Evolutionary conservation across 1,284 basidiomycete genomes (phyloP).

Genomic region (Puccinia triticina): DNA sequence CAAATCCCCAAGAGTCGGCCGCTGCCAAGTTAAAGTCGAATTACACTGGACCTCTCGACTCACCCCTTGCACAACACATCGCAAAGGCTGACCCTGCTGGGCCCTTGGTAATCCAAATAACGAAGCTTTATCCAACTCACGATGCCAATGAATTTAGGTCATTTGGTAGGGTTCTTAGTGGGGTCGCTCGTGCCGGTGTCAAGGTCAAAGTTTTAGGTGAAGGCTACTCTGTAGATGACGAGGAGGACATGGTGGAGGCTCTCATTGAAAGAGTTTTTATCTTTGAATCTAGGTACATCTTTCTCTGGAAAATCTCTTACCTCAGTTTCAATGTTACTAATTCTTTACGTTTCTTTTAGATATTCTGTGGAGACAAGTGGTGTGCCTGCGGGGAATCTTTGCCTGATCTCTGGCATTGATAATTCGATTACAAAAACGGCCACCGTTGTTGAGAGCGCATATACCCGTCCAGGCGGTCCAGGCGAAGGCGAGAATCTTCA

Average conservation of each 20-base stretch:
- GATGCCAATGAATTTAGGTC: conserved; percentile 95
- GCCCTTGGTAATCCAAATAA: conserved; percentile 86
- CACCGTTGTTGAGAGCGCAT: conserved; percentile 69
- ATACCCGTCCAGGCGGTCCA: conserved; percentile 62
- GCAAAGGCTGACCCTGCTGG: conserved; percentile 78
- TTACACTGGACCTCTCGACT: conserved; percentile 82
- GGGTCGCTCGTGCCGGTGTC: conserved; percentile 79
- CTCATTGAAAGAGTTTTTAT: conserved; percentile 86
- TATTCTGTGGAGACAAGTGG: conserved; percentile 87
- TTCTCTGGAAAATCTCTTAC: conserved; percentile 53
- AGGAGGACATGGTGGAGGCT: conserved; percentile 94
- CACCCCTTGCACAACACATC: conserved; percentile 77
- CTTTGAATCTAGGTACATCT: conserved; percentile 74
- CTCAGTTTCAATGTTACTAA: background rate
- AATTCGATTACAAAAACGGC: conserved; percentile 93
- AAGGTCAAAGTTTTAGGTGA: conserved; percentile 95
- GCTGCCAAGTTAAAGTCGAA: conserved; percentile 76
- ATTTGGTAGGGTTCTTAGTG: conserved; percentile 90
- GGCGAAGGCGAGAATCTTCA: conserved; percentile 78
- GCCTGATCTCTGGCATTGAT: conserved; percentile 89
- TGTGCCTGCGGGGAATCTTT: conserved; percentile 87
- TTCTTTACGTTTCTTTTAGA: conserved; percentile 61
- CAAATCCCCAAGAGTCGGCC: conserved; percentile 76
- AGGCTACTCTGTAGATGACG: conserved; percentile 93
- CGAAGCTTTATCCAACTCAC: conserved; percentile 91